Evolutionary conservation across 352 stramenopile genomes (phyloP), one percentile per base, ranked within the genome.

Genomic region (Globisporangium radiosum): DNA sequence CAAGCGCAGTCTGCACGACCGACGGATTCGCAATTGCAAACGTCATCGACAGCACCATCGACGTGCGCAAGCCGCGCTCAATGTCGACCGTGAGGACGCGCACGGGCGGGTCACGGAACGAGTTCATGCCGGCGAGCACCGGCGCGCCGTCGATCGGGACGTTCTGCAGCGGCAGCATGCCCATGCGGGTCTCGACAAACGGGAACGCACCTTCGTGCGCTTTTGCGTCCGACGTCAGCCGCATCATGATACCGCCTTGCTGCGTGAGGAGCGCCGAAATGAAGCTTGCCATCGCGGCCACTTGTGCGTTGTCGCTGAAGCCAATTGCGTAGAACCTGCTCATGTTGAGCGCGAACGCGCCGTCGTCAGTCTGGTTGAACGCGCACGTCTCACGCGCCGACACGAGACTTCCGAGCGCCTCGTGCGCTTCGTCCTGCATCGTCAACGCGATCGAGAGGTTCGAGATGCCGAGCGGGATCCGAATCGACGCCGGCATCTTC

Each of bases 331-430:
- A 92, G 53, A 70, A 89, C 9, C 73, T 60, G 11, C 64, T 79
- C 82, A 92, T 90, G 45, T 92, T 89, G 45, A 92, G 67, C 3
- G 72, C 75, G 55, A 92, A 92, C 14, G 71, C 69, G 13, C 76
- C 79, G 40, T 57, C 72, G 11, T 73, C 68, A 6, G 69, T 58
- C 56, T 88, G 78, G 53, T 87, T 85, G 59, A 82, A 92, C 39
- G 85, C 64, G 51, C 82, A 92, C 1, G 49, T 47, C 54, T 92
- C 82, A 17, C 77, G 68, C 4, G 54, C 63, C 36, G 80, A 89
- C 13, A 69, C 63, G 10, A 92, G 65, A n/a, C 60, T 66, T 13
- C 82, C 82, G 7, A 92, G 73, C 4, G 59, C 57, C 14, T 64
- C 49, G 11, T 49, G 58, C 39, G 50, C 59, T 37, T 69, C 62